A percentile compares a stretch with the other conserved stretches of the same genome.
Evolutionary conservation across 441 rosid species (phyloP).

Genomic region (Corymbia calophylla): DNA sequence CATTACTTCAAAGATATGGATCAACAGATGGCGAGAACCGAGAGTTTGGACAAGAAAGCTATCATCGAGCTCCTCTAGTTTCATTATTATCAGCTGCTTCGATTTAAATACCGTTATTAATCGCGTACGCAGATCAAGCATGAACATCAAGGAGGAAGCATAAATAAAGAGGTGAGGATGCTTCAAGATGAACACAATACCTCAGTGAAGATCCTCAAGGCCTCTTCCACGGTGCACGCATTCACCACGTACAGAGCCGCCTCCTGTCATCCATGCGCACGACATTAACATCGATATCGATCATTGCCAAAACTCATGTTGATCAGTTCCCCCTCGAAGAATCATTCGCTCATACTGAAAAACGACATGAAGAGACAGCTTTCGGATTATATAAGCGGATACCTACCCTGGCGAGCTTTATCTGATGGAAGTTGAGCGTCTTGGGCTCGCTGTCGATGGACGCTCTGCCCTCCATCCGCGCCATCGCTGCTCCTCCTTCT

Average conservation of each 20-base stretch:
- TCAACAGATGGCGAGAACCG: neutral
- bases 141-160: neutral
- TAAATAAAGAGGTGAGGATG: neutral
- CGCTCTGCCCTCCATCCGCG: neutral
- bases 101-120: neutral
- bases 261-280: neutral
- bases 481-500: neutral
- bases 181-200: neutral
- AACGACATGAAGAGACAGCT: neutral
- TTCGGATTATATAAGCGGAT: neutral
- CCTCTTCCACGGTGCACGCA: neutral
- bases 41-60: neutral
- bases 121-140: neutral
- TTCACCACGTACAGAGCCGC: neutral
- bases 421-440: neutral
- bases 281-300: neutral
- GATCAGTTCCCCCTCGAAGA: neutral
- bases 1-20: neutral
- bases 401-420: neutral
- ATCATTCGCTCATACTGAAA: neutral
- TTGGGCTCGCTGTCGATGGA: neutral
- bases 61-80: neutral
- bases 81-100: neutral
- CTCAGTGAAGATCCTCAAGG: neutral
- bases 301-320: neutral